phyloP scores from a whole-genome alignment of 257 asterid species.

The Solanum dulcamara region DNA sequence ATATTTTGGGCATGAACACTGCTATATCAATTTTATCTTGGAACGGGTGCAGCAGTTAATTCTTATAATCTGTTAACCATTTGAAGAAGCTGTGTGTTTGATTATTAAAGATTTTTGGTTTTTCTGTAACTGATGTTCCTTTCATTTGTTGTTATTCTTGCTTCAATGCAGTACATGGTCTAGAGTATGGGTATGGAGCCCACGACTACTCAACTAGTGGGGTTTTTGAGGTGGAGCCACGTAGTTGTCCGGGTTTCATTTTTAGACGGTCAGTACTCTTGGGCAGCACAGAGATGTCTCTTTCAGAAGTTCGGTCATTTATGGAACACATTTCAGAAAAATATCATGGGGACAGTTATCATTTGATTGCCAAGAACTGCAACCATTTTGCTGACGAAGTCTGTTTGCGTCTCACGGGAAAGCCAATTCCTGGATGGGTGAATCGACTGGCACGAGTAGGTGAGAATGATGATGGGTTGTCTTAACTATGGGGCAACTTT shows the following conservation, averaged over 20 bases:
- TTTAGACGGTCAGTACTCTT: conserved; percentile 71
- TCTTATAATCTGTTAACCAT: not conserved
- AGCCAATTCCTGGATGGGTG: conserved; percentile 87
- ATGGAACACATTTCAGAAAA: conserved; percentile 68
- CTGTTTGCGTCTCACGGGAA: conserved; percentile 60
- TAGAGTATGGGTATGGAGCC: conserved; percentile 90
- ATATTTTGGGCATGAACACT: not conserved
- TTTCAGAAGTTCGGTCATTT: conserved; percentile 62
- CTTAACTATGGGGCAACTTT: not conserved
- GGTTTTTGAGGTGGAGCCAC: conserved; percentile 88
- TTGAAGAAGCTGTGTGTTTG: not conserved
- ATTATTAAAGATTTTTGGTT: not conserved
- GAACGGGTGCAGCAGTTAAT: not conserved
- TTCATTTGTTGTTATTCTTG: not conserved
- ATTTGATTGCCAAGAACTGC: conserved; percentile 86
- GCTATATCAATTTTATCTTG: not conserved
- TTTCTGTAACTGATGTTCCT: not conserved
- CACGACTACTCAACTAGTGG: conserved; percentile 85
- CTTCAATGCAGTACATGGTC: conserved; percentile 52
- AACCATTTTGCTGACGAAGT: conserved; percentile 89
- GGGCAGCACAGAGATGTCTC: conserved; percentile 72
- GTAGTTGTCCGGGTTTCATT: conserved; percentile 78
- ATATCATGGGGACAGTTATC: conserved; percentile 76
- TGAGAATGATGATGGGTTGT: conserved; percentile 10
- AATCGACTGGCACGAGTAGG: conserved; percentile 86